phyloP scores from a whole-genome alignment of 257 asterid species.

The Petunia secreta region DNA sequence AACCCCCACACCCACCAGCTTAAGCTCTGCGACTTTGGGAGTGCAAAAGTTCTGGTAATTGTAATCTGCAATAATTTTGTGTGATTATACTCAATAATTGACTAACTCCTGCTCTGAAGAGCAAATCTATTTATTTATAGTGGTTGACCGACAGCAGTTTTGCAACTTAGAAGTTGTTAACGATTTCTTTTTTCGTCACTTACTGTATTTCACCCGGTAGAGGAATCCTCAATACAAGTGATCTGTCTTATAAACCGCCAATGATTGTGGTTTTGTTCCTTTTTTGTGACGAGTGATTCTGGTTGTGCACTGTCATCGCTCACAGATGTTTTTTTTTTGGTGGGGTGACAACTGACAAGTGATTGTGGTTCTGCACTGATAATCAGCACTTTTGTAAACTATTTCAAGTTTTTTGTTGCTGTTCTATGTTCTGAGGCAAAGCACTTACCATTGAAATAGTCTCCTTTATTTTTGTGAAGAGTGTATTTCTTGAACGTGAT shows the following conservation, averaged over 20 bases:
- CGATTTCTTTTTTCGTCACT: neutral
- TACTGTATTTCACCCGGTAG: neutral
- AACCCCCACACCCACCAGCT: slow-evolving; percentile 72
- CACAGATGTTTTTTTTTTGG: too few species aligned
- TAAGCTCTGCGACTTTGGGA: slow-evolving; percentile 78
- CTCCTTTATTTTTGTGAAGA: neutral
- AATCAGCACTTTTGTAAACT: neutral
- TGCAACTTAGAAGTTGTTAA: slow-evolving; percentile 7
- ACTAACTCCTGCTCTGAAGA: neutral
- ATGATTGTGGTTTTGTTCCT: neutral
- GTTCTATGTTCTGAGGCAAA: neutral
- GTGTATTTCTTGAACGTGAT: neutral
- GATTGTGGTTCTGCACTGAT: neutral
- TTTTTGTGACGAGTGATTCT: slow-evolving; percentile 8
- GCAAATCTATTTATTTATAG: slow-evolving; percentile 10
- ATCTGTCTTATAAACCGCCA: neutral
- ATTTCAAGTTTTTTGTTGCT: neutral
- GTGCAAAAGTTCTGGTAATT: slow-evolving; percentile 75
- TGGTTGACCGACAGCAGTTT: neutral
- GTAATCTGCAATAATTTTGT: neutral
- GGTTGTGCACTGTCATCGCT: slow-evolving; percentile 1
- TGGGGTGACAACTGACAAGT: neutral
- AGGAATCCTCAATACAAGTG: neutral
- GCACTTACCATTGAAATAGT: neutral
- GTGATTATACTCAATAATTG: neutral